Percentiles rank a stretch among this genome's conserved stretches.
These are phyloP conservation scores for Cladosporium sphaerospermum DNA, from an alignment of 2,329 filamentous ascomycete genomes.

Conservation along the genomic window DNA sequence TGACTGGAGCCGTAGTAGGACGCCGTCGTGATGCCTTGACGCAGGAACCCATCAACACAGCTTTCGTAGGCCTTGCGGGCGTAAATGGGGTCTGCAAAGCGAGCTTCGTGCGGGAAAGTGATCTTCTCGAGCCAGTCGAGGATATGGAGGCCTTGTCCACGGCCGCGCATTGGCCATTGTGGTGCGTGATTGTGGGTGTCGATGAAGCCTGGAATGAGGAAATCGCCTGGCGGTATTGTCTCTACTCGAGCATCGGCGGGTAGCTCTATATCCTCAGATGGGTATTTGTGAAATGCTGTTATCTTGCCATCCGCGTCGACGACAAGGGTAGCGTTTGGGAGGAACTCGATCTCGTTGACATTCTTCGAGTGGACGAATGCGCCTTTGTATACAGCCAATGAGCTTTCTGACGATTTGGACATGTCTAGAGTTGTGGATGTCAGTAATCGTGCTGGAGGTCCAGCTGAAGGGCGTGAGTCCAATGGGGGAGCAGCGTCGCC, in stretches of 20 bases:
- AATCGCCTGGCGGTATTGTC: constrained; percentile 39
- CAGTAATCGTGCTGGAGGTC: too few relatives aligned
- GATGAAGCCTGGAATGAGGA: constrained; percentile 55
- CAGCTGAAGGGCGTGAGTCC: too few relatives aligned
- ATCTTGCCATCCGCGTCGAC: constrained; percentile 12
- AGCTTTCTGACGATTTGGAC: too few relatives aligned
- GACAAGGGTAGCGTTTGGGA: constrained; percentile 13
- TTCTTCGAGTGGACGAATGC: constrained; percentile 16
- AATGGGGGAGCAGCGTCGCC: too few relatives aligned
- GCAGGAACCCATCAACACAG: constrained; percentile 53
- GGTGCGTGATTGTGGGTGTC: constrained; percentile 66
- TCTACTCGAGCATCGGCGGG: constrained; percentile 18
- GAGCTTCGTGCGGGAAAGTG: constrained; percentile 15
- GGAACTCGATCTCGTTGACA: constrained; percentile 14
- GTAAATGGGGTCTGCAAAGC: constrained; percentile 34
- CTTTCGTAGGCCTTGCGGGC: constrained; percentile 38
- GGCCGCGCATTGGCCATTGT: constrained; percentile 44
- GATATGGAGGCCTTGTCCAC: constrained; percentile 33
- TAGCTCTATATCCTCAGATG: not conserved
- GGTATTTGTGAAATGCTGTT: constrained; percentile 7
- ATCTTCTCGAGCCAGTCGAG: constrained; percentile 52
- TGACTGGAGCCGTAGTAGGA: constrained; percentile 56
- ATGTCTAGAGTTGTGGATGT: too few relatives aligned
- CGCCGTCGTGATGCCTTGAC: constrained; percentile 57
- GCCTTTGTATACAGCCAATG: constrained; percentile 14